Evolutionary conservation across 805 yeast genomes (phyloP).

Genomic region (Yarrowia keelungensis): DNA sequence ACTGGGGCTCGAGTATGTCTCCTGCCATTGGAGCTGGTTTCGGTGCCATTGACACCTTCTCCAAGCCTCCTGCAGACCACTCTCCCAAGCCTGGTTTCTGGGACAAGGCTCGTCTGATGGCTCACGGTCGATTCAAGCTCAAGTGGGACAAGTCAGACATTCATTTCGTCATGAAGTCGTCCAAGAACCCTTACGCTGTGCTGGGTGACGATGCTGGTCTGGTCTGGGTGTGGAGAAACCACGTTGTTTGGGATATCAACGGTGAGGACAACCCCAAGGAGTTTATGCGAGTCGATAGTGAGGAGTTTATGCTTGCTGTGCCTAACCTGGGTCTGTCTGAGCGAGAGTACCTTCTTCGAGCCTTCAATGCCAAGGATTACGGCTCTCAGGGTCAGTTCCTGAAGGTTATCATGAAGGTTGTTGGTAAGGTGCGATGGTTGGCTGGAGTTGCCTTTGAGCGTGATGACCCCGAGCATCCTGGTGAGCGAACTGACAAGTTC

Average conservation of each 20-base stretch:
- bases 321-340: slow-evolving; percentile 71
- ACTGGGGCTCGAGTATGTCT: slow-evolving; percentile 86
- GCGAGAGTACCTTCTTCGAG: slow-evolving; percentile 44
- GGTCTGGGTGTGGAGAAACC: slow-evolving; percentile 69
- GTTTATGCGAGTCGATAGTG: slow-evolving; percentile 68
- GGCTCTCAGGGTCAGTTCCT: slow-evolving; percentile 47
- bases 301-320: slow-evolving; percentile 69
- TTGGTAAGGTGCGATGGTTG: slow-evolving; percentile 77
- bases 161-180: slow-evolving; percentile 62
- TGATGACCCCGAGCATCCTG: slow-evolving; percentile 53
- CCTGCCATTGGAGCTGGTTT: slow-evolving; percentile 84
- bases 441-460: slow-evolving; percentile 77
- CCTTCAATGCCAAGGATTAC: slow-evolving; percentile 42
- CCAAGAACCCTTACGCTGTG: slow-evolving; percentile 78
- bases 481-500: slow-evolving; percentile 58
- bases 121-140: slow-evolving; percentile 74
- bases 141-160: slow-evolving; percentile 57
- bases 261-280: slow-evolving; percentile 70
- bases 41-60: slow-evolving; percentile 78
- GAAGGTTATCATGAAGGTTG: slow-evolving; percentile 65
- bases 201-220: slow-evolving; percentile 77
- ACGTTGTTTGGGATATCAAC: slow-evolving; percentile 67
- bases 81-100: slow-evolving; percentile 87
- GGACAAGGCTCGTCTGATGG: slow-evolving; percentile 81
- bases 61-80: slow-evolving; percentile 90